Conservation (phyloP, 139 green algal genomes). For the Parachlorella kessleri region DNA sequence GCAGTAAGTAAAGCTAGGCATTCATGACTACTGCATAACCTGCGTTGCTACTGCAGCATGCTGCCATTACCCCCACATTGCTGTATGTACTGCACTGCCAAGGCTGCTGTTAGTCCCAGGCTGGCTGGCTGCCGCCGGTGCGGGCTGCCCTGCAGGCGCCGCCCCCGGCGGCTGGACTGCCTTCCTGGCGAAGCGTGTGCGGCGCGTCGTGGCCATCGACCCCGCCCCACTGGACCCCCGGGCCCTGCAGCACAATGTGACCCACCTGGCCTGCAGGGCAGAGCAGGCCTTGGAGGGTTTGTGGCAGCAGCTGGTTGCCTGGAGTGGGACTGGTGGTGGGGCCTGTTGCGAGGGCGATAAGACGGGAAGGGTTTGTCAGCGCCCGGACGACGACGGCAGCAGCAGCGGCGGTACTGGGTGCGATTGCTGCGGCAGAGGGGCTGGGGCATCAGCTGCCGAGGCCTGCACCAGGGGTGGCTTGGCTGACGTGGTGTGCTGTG, state of each 20-base stretch:
- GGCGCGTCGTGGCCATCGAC: constrained; percentile 27
- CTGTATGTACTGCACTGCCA: not conserved
- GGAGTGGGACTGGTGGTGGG: too few relatives aligned
- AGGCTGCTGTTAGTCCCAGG: not conserved
- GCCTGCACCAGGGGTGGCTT: too few relatives aligned
- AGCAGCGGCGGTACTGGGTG: too few relatives aligned
- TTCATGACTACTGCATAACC: not conserved
- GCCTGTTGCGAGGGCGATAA: too few relatives aligned
- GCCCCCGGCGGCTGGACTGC: constrained; percentile 36
- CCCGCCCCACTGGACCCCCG: constrained; percentile 15
- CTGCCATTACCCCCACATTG: not conserved
- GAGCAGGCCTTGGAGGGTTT: too few relatives aligned
- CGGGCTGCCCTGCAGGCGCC: constrained; percentile 20
- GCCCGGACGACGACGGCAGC: too few relatives aligned
- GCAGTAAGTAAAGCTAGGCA: not conserved
- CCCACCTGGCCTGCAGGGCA: too few relatives aligned
- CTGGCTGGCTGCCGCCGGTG: not conserved
- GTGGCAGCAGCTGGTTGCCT: too few relatives aligned
- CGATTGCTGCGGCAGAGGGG: too few relatives aligned
- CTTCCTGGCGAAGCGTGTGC: not conserved
- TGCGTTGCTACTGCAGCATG: not conserved
- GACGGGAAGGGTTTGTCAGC: too few relatives aligned
- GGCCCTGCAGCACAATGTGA: not conserved
- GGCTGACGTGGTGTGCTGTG: too few relatives aligned
- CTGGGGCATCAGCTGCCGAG: too few relatives aligned